These are phyloP conservation scores for Rhodotorula sp. DNA, from an alignment of 1,284 basidiomycete genomes.

Conservation along the genomic window DNA sequence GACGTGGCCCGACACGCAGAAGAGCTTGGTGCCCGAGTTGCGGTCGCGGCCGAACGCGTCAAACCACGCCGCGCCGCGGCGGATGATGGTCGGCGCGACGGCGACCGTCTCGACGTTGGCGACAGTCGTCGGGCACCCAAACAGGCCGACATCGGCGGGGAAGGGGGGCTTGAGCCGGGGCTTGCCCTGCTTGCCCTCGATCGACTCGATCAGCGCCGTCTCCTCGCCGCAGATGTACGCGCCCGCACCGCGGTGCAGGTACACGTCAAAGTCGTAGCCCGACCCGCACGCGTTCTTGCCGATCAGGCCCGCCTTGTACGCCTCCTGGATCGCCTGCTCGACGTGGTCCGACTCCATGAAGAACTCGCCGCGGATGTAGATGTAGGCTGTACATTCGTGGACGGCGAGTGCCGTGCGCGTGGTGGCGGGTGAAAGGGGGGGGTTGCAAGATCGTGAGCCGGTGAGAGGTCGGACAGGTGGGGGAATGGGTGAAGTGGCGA, in stretches of 20 bases:
- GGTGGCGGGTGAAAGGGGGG: not conserved
- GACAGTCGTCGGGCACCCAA: slow-evolving; percentile 95
- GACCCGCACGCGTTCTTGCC: slow-evolving; percentile 91
- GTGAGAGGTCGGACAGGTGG: not conserved
- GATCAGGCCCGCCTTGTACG: slow-evolving; percentile 87
- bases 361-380: slow-evolving; percentile 99
- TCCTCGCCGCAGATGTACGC: slow-evolving; percentile 99
- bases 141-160: slow-evolving; percentile 95
- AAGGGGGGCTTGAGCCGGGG: slow-evolving; percentile 98
- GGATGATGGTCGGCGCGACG: slow-evolving; percentile 93
- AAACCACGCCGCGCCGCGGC: slow-evolving; percentile 91
- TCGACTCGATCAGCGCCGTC: slow-evolving; percentile 92
- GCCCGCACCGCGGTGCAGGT: slow-evolving; percentile 94
- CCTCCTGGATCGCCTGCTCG: slow-evolving; percentile 92
- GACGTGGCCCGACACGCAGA: slow-evolving; percentile 94
- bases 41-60: slow-evolving; percentile 86
- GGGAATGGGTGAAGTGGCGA: not conserved
- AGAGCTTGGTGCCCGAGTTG: slow-evolving; percentile 95
- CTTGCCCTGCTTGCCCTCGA: slow-evolving; percentile 98
- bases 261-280: slow-evolving; percentile 94
- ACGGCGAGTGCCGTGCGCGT: not conserved
- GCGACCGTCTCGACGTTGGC: slow-evolving; percentile 98
- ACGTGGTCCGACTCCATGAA: slow-evolving; percentile 91
- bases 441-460: not conserved
- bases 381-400: slow-evolving; percentile 67